Evolutionary conservation across 1,139 yeast species (phyloP), one percentile per base, ranked within the genome.

Genomic region (Geotrichum australiense): DNA sequence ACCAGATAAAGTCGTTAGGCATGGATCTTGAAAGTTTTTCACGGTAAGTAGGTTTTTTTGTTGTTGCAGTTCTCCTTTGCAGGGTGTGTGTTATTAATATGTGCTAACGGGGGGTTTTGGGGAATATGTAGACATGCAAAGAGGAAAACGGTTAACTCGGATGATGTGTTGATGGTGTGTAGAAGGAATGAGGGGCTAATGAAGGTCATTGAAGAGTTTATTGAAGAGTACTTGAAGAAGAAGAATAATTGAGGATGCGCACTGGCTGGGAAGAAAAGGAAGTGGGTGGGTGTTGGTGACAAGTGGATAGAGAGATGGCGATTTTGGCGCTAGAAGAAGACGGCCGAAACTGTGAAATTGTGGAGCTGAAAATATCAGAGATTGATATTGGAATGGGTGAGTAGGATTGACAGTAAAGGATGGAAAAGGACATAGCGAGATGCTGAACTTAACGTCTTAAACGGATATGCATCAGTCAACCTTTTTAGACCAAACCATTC

Each of bases 111-210:
- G 11, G n/a, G n/a, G n/a, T n/a, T n/a, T n/a, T n/a, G n/a, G n/a
- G n/a, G n/a, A n/a, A n/a, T n/a, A 16, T 16, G 18, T 18, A 55
- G 59, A 35, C 63, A 59, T 42, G 63, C 59, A 5, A 50, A 53
- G 30, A 52, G 63, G 10, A 56, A 56, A 29, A 49, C 52, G 6
- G 45, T 59, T 8, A 52, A 47, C 27, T 44, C 50, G 11, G 61
- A 55, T 14, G 64, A 59, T 35, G 49, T 59, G n/a, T 41, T 46
- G 19, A 54, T 59, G 61, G 53, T 58, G 21, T 54, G 61, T 37
- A 50, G 64, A 10, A 50, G 64, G 11, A 60, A 60, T 39, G 53
- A 50, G 12, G 59, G 59, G 2, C 43, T 59, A 6, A 45, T 47
- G 22, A 50, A 52, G 3, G 57, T 55, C n/a, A 47, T 59, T 35